Evolutionary conservation across 768 basidiomycete species (phyloP).

Genomic region (Lanmaoa rubissima): DNA sequence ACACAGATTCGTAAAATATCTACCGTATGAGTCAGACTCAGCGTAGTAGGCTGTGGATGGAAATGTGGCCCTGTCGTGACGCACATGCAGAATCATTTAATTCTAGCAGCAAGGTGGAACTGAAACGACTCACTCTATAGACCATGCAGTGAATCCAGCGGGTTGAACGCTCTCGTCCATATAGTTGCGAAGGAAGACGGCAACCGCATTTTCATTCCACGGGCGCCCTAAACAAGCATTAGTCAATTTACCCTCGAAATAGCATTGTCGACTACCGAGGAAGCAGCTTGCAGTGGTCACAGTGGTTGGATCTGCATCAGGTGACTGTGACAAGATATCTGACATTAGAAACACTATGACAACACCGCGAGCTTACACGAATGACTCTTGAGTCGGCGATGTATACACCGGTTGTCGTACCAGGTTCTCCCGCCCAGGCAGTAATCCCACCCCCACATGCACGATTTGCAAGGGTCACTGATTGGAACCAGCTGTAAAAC

Average conservation of each 20-base stretch:
- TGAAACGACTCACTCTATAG: conserved; percentile 16
- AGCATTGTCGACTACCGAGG: conserved; percentile 37
- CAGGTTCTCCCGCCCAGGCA: conserved; percentile 56
- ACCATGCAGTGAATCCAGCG: conserved; percentile 50
- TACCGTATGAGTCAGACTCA: conserved; percentile 55
- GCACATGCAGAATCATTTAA: background rate
- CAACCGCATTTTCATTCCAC: conserved; percentile 59
- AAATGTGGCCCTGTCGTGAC: conserved; percentile 45
- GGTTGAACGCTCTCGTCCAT: conserved; percentile 59
- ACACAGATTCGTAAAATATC: background rate
- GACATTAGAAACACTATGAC: background rate
- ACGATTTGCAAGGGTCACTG: conserved; percentile 55
- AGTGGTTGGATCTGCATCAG: conserved; percentile 53
- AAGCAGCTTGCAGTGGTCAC: conserved; percentile 46
- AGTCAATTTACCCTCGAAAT: background rate
- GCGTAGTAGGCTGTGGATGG: conserved; percentile 57
- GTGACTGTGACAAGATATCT: conserved; percentile 41
- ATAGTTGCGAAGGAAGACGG: conserved; percentile 51
- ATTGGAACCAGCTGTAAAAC: conserved; percentile 54
- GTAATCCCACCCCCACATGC: conserved; percentile 64
- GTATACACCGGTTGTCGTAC: conserved; percentile 49
- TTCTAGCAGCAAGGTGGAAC: background rate
- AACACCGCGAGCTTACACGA: conserved; percentile 38
- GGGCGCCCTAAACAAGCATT: conserved; percentile 39
- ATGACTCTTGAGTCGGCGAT: conserved; percentile 55